These are phyloP conservation scores for Fusarium sp. DNA, from an alignment of 2,329 filamentous ascomycete species.

Conservation along the genomic window DNA sequence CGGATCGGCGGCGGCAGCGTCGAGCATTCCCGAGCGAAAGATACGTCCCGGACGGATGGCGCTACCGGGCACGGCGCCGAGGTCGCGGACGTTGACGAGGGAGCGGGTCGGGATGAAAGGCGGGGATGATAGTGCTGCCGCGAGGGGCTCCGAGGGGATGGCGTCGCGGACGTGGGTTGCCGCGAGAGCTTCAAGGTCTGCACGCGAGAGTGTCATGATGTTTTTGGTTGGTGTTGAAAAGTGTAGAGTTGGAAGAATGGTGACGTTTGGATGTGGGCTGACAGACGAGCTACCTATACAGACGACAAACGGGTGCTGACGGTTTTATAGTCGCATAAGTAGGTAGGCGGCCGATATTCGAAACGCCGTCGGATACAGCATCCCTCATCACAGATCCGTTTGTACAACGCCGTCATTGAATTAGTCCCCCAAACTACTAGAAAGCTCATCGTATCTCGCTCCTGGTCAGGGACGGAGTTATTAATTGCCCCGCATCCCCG, in stretches of 20 bases:
- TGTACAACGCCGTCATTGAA: background rate
- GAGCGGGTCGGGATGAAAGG: slow-evolving; percentile 61
- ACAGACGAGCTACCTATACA: background rate
- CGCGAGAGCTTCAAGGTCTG: slow-evolving; percentile 52
- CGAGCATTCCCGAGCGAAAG: slow-evolving; percentile 62
- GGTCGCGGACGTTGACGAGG: slow-evolving; percentile 65
- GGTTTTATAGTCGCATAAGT: background rate
- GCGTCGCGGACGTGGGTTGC: slow-evolving; percentile 55
- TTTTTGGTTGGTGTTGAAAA: background rate
- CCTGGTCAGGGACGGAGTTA: background rate
- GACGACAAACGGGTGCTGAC: background rate
- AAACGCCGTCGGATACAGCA: background rate
- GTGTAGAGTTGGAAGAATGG: background rate
- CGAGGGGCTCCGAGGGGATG: slow-evolving; percentile 53
- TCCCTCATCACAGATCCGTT: background rate
- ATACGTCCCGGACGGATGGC: slow-evolving; percentile 55
- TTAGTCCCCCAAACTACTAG: background rate
- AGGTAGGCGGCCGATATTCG: background rate
- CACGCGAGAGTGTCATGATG: slow-evolving; percentile 39
- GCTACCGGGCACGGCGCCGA: slow-evolving; percentile 59
- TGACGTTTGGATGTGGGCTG: background rate
- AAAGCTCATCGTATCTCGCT: background rate
- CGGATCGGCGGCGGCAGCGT: slow-evolving; percentile 44
- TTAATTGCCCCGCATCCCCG: slow-evolving; percentile 6
- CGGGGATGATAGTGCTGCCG: slow-evolving; percentile 51